These are phyloP conservation scores for Suillus lakei DNA, from an alignment of 768 basidiomycete species.

Conservation along the genomic window DNA sequence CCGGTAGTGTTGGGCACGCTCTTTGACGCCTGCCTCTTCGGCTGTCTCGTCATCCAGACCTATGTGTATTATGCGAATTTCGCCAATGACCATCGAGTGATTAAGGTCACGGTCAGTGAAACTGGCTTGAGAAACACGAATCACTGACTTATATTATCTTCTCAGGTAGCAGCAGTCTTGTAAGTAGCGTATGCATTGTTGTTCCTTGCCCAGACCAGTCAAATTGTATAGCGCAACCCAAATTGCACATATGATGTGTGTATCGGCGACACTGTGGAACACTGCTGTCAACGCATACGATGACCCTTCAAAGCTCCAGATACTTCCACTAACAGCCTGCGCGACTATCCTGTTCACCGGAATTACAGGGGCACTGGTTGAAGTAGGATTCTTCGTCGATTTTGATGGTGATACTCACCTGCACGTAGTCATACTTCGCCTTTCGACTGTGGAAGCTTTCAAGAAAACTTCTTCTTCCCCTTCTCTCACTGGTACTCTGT, in stretches of 20 bases:
- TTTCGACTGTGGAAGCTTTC: conserved; percentile 9
- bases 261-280: conserved; percentile 1
- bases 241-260: conserved; percentile 1
- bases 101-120: conserved; percentile 24
- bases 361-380: not conserved
- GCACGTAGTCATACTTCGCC: not conserved
- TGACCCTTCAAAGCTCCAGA: not conserved
- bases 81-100: conserved; percentile 16
- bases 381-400: not conserved
- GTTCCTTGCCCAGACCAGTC: not conserved
- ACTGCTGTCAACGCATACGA: not conserved
- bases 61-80: conserved; percentile 31
- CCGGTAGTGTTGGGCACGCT: conserved; percentile 27
- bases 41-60: conserved; percentile 29
- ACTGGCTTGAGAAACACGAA: not conserved
- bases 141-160: not conserved
- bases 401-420: not conserved
- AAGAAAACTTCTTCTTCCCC: not conserved
- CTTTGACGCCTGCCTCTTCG: conserved; percentile 27
- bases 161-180: conserved; percentile 9
- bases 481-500: conserved; percentile 3
- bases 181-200: not conserved
- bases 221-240: not conserved
- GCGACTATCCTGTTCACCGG: conserved; percentile 1
- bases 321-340: not conserved